Evolutionary conservation across 106 monocot species (phyloP), one percentile per base, ranked within the genome.

Genomic region (Agapanthus africanus): DNA sequence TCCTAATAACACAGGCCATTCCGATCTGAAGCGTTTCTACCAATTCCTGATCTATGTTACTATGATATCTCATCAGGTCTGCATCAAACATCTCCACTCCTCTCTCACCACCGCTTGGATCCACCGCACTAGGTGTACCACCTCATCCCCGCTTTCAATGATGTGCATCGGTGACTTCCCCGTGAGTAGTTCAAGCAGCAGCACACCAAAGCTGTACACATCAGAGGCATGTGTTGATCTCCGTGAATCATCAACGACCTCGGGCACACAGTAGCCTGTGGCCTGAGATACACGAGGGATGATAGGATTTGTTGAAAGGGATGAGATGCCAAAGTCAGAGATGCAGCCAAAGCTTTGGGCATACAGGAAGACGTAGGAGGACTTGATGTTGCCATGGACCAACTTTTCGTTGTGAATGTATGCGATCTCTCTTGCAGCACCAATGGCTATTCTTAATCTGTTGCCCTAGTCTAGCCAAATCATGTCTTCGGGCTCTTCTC

Each of bases 321-420:
- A 41, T 16, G 63, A 13, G 6, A 86, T 70, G 37, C 76, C 78
- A 11, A 73, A 26, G 52, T 83, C 83, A 15, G 87, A 87, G 32
- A 87, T 15, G 15, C 77, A 80, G 7, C 79, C 79, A 34, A 79
- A 42, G 15, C 67, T 49, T 19, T 19, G 11, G 44, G 47, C 54
- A 37, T 71, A 76, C 70, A 88, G 78, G 78, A 88, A 73, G 42
- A 88, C 62, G n/a, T 88, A 83, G 32, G 88, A 81, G 23, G 81
- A 69, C 59, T 81, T 88, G 38, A 88, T 66, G 70, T 84, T 88
- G n/a, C 88, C 88, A 41, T 88, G 83, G 40, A 88, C 73, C 10
- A 83, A 42, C 25, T 76, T 79, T 35, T 74, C 74, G 33, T 36
- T 37, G 26, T 84, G 83, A 54, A 84, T 72, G 61, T 73, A 75